Base-by-base conservation (phyloP, 2,329 filamentous ascomycete genomes). In the Akanthomyces muscarius region DNA sequence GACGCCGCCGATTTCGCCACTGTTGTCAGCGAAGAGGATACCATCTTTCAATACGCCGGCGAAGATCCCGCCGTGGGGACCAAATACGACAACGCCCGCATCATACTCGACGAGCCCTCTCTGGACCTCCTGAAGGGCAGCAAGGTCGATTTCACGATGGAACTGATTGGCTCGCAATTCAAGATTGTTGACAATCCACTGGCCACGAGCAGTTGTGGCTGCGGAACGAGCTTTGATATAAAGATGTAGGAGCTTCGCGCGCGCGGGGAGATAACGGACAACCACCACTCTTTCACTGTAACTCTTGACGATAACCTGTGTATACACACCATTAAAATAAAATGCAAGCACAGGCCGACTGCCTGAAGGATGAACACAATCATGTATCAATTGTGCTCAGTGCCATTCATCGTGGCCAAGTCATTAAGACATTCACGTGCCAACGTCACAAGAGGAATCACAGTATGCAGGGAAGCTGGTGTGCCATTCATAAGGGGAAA, bases 221-320 rank as follows among this genome's bases (percentile, higher is more conserved):
- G 95, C 76, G 95, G 95, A 8, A 97, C 94, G 18, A 98, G 94
- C 74, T 99, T 99, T 76, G 95, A 98, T 77, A 92, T 98, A 68
- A 92, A 93, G 73, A 77, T 84, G 74, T 88, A 77, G 67, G 33
- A 28, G 14, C 30, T 28, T 6, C 28, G 28, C n/a, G 2, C 21
- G 14, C 41, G 52, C 42, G 58, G 44, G 14, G 54, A 28, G 51
- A 25, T 47, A 30, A 23, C 4, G n/a, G 18, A 44, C 28, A 44
- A 45, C 14, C 62, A 57, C 45, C 62, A 55, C 62, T 57, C 62
- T 57, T 23, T 64, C n/a, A 53, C 14, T 62, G 58, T 63, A 23
- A 57, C 58, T 42, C 47, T 60, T 21, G 51, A 44, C 16, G 36
- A 38, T 28, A 16, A 58, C 47, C 18, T 8, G 28, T 33, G 61